phyloP scores from a whole-genome alignment of 2,329 filamentous ascomycete genomes.

The Cryphonectria radicalis region DNA sequence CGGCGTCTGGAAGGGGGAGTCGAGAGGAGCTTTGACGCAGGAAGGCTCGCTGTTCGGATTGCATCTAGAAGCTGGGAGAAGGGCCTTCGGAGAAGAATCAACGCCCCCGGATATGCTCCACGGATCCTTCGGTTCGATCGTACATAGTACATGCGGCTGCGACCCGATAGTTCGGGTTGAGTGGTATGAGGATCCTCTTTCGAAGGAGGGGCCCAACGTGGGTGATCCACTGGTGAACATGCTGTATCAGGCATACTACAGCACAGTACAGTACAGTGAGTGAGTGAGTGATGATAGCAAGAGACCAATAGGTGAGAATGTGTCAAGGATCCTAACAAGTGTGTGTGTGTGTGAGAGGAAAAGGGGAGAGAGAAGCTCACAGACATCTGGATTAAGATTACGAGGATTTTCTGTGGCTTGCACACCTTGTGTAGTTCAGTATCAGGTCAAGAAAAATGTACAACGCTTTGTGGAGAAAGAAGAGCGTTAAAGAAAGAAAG shows the following conservation, averaged over 20 bases:
- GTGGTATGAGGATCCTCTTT: slow-evolving; percentile 15
- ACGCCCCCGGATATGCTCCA: neutral
- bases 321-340: neutral
- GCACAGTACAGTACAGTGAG: neutral
- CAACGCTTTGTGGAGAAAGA: neutral
- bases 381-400: neutral
- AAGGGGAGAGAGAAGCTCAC: neutral
- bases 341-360: neutral
- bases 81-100: neutral
- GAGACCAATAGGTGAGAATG: neutral
- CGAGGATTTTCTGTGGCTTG: slow-evolving; percentile 5
- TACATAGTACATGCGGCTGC: slow-evolving; percentile 7
- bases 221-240: slow-evolving; percentile 1
- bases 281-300: neutral
- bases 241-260: neutral
- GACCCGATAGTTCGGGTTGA: slow-evolving; percentile 22
- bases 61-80: neutral
- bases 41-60: neutral
- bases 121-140: slow-evolving; percentile 2
- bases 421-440: slow-evolving; percentile 1
- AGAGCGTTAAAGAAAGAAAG: too few species aligned
- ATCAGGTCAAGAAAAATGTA: neutral
- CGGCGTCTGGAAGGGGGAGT: neutral
- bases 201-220: neutral
- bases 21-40: neutral